Evolutionary conservation across 768 basidiomycete species (phyloP).

Genomic region (Nevesoporus exiguus): DNA sequence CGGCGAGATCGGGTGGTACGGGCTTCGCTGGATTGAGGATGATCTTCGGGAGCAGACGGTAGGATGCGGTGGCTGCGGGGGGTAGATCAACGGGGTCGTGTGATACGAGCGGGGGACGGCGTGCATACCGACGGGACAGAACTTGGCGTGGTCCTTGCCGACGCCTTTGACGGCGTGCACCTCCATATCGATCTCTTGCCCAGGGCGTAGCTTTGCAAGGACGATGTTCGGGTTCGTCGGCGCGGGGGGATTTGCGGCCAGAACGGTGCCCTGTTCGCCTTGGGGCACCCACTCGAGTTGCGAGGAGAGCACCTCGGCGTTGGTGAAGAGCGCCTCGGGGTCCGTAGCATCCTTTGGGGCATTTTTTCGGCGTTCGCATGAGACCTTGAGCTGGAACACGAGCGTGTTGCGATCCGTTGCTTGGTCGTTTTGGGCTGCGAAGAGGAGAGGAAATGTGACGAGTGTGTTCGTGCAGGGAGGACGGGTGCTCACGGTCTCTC

Average conservation of each 20-base stretch:
- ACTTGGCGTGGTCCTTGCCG: slow-evolving; percentile 96
- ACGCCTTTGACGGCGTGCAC: slow-evolving; percentile 90
- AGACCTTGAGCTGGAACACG: slow-evolving; percentile 73
- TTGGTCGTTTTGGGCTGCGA: slow-evolving; percentile 43
- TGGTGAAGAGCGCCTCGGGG: slow-evolving; percentile 63
- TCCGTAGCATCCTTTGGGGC: slow-evolving; percentile 51
- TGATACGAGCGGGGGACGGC: neutral
- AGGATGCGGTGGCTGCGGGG: slow-evolving; percentile 83
- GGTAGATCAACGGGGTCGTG: neutral
- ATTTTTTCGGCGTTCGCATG: slow-evolving; percentile 59
- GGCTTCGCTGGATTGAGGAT: slow-evolving; percentile 63
- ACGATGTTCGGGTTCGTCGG: slow-evolving; percentile 82
- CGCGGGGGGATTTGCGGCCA: slow-evolving; percentile 50
- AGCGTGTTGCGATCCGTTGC: slow-evolving; percentile 90
- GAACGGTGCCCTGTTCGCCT: slow-evolving; percentile 71
- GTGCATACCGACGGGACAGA: slow-evolving; percentile 82
- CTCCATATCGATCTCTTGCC: slow-evolving; percentile 82
- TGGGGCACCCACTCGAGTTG: slow-evolving; percentile 76
- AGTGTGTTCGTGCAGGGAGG: neutral
- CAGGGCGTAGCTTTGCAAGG: slow-evolving; percentile 87
- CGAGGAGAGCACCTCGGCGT: slow-evolving; percentile 64
- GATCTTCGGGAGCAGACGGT: slow-evolving; percentile 87
- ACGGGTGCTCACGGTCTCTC: slow-evolving; percentile 37
- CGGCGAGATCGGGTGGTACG: slow-evolving; percentile 70
- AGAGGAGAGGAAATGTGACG: neutral